Base-by-base conservation (phyloP, 805 yeast genomes). In the Torulaspora quercuum region DNA sequence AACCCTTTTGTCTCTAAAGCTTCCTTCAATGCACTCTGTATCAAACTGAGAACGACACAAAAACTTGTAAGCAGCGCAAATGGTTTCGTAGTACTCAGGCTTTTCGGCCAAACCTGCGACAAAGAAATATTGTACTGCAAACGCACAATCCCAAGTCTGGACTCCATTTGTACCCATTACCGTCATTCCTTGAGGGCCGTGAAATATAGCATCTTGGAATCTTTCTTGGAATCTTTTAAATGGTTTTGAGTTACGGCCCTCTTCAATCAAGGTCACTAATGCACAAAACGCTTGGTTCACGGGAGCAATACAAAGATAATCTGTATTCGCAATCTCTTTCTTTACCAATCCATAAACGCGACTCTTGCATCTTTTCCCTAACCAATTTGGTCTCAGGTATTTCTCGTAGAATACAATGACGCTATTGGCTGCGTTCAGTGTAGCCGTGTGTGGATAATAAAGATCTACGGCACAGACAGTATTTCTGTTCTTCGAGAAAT, bases 111-210 rank as follows among this genome's bases (percentile, higher is more conserved):
- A 61, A 0, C 95, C 95, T 0, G 95, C 84, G 52, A 74, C 67
- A 42, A 86, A 79, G 44, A 77, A 73, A 52, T 86, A 85, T 56
- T 92, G 98, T 16, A 92, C 69, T 38, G 85, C 82, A 65, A 92
- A 90, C 0, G 97, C 89, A 17, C 81, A 80, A 61, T 92, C 99
- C 98, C 99, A 92, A 1, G 82, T 89, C 63, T 92, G 99, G 0
- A 85, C 86, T 15, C 99, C 99, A 60, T 92, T 92, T 0, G 99
- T 92, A 2, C 99, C 99, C 85, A 83, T 86, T 39, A 86, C 82
- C 2, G 90, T 76, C 78, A 92, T 72, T 4, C 99, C 99, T 55
- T 82, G 83, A 0, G 88, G 83, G 0, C 96, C 94, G 64, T 82
- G 81, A 61, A 84, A 88, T 34, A 87, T 52, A 23, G 78, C 79